Evolutionary conservation across 2,329 filamentous ascomycete genomes (phyloP).

Genomic region (Arachnopeziza araneosa): DNA sequence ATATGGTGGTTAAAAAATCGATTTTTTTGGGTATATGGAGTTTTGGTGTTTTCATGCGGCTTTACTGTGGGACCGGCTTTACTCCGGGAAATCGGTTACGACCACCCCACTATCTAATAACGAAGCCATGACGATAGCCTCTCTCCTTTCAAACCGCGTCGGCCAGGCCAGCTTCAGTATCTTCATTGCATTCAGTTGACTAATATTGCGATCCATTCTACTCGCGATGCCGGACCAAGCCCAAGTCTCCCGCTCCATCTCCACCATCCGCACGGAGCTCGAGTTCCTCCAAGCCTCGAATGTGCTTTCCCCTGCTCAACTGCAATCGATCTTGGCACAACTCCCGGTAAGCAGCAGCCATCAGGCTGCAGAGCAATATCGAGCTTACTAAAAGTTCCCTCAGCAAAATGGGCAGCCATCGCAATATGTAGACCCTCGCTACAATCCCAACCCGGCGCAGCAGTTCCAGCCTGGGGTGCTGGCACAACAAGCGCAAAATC

Average conservation of each 20-base stretch:
- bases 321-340: conserved; percentile 30
- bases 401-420: conserved; percentile 23
- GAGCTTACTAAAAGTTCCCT: conserved; percentile 4
- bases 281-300: conserved; percentile 30
- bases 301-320: conserved; percentile 27
- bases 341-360: conserved; percentile 23
- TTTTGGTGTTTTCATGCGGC: no score
- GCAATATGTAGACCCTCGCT: conserved; percentile 26
- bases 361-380: not conserved
- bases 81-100: no score
- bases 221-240: conserved; percentile 25
- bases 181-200: not conserved
- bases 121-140: no score
- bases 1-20: no score
- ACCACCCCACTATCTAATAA: no score
- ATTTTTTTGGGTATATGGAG: no score
- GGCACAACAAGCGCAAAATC: conserved; percentile 28
- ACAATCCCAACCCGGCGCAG: conserved; percentile 15
- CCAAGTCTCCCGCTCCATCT: conserved; percentile 25
- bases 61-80: no score
- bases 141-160: no score
- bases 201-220: not conserved
- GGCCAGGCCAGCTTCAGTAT: not conserved
- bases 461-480: conserved; percentile 20
- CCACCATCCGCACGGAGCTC: conserved; percentile 22